Percentiles rank a stretch among this genome's conserved stretches.
Evolutionary conservation across 2,329 filamentous ascomycete genomes (phyloP).

Genomic region (Ascochyta viciae-villosae): DNA sequence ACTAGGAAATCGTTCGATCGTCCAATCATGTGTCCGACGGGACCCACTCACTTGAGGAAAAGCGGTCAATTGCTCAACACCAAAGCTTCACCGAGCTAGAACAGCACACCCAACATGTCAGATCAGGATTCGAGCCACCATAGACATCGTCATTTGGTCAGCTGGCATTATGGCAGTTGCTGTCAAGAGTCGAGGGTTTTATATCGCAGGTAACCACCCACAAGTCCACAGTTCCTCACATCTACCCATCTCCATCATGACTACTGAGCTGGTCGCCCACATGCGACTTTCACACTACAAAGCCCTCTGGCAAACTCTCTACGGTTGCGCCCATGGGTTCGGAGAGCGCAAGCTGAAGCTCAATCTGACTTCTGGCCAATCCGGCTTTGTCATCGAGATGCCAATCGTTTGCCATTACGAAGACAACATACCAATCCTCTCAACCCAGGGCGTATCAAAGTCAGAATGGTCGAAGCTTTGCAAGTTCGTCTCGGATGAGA

Average conservation of each 20-base stretch:
- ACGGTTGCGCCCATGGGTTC: conserved; percentile 11
- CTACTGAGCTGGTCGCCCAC: conserved; percentile 14
- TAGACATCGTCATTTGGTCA: conserved; percentile 10
- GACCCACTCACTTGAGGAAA: conserved; percentile 12
- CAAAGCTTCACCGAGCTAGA: conserved; percentile 13
- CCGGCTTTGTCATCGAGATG: conserved; percentile 11
- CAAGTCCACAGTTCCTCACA: not conserved
- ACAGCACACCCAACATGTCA: conserved; percentile 7
- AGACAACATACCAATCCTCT: conserved; percentile 4
- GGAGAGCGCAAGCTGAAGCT: conserved; percentile 20
- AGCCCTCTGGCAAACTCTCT: conserved; percentile 12
- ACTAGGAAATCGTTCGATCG: not conserved
- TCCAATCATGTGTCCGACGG: conserved; percentile 9
- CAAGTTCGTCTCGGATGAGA: conserved; percentile 16
- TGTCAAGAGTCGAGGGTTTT: not conserved
- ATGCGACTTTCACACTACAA: conserved; percentile 18
- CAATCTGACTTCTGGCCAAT: conserved; percentile 15
- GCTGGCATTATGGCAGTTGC: not conserved
- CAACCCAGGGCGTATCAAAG: conserved; percentile 8
- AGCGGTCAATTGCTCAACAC: conserved; percentile 20
- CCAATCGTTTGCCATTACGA: conserved; percentile 16
- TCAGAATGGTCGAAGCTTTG: conserved; percentile 13
- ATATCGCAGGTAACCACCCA: conserved; percentile 5
- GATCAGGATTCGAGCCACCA: conserved; percentile 9
- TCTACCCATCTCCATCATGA: conserved; percentile 3